Evolutionary conservation across 768 basidiomycete genomes (phyloP).

Genomic region (Lentinula detonsa): DNA sequence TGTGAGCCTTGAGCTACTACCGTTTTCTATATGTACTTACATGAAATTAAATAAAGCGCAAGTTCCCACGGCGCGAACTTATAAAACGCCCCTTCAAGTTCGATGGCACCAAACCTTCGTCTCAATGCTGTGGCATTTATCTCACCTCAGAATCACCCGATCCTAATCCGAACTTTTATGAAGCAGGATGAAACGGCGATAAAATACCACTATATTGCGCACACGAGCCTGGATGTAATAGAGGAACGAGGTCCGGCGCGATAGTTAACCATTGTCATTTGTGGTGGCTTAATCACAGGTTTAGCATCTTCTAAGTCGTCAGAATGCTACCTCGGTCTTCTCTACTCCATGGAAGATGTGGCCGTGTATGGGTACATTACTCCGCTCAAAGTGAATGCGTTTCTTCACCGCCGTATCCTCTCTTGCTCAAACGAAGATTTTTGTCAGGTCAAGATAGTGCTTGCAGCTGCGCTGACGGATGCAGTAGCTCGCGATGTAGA

Average conservation of each 20-base stretch:
- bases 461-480: constrained; percentile 76
- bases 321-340: constrained; percentile 80
- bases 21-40: not conserved
- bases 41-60: not conserved
- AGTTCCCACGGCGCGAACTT: not conserved
- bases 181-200: constrained; percentile 49
- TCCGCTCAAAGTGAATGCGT: constrained; percentile 62
- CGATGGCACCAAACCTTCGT: constrained; percentile 63
- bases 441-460: constrained; percentile 48
- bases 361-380: constrained; percentile 92
- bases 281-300: constrained; percentile 23
- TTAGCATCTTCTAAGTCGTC: constrained; percentile 49
- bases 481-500: constrained; percentile 77
- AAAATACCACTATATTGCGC: constrained; percentile 89
- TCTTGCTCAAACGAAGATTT: not conserved
- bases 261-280: not conserved
- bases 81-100: no score
- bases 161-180: constrained; percentile 70
- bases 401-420: not conserved
- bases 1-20: not conserved
- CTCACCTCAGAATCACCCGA: constrained; percentile 76
- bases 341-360: constrained; percentile 90
- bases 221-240: constrained; percentile 85
- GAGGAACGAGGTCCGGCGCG: constrained; percentile 76
- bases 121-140: constrained; percentile 83